Conservation (phyloP, 2,329 filamentous ascomycete genomes). For the Neonectria sp. region DNA sequence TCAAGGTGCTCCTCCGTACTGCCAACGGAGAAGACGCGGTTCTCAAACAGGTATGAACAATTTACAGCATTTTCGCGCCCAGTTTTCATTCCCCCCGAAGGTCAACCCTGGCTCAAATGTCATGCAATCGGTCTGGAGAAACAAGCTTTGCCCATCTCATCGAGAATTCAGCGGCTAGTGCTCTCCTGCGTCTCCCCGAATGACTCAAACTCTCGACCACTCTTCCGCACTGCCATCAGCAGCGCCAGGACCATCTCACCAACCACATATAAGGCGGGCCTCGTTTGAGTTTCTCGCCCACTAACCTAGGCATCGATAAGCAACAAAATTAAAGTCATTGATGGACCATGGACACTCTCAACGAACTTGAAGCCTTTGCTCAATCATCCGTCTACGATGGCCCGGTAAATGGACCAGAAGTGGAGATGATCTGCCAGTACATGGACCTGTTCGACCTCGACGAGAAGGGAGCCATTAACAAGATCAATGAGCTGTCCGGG, state of each 20-base stretch:
- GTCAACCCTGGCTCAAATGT: too few relatives aligned
- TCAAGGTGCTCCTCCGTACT: too few relatives aligned
- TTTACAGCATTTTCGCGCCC: too few relatives aligned
- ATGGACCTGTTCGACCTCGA: conserved; percentile 30
- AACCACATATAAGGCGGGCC: background rate
- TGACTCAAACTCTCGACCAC: conserved; percentile 17
- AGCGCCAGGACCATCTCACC: background rate
- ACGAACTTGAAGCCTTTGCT: conserved; percentile 24
- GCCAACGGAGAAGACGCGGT: too few relatives aligned
- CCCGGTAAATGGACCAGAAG: background rate
- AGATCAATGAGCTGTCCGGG: conserved; percentile 20
- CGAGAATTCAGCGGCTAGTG: background rate
- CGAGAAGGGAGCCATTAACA: conserved; percentile 17
- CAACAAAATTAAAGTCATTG: background rate
- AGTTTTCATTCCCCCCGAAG: too few relatives aligned
- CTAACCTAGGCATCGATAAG: background rate
- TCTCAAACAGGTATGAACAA: too few relatives aligned
- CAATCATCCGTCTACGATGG: conserved; percentile 1
- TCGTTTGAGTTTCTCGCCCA: background rate
- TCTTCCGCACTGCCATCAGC: background rate
- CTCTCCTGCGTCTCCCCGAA: conserved; percentile 2
- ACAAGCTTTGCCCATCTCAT: too few relatives aligned
- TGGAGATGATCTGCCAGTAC: conserved; percentile 19
- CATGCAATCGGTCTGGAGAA: too few relatives aligned
- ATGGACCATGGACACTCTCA: conserved; percentile 13